Percentiles rank a stretch among this genome's conserved stretches.
phyloP scores from a whole-genome alignment of 2,329 filamentous ascomycete species.

The Annulohypoxylon truncatum region DNA sequence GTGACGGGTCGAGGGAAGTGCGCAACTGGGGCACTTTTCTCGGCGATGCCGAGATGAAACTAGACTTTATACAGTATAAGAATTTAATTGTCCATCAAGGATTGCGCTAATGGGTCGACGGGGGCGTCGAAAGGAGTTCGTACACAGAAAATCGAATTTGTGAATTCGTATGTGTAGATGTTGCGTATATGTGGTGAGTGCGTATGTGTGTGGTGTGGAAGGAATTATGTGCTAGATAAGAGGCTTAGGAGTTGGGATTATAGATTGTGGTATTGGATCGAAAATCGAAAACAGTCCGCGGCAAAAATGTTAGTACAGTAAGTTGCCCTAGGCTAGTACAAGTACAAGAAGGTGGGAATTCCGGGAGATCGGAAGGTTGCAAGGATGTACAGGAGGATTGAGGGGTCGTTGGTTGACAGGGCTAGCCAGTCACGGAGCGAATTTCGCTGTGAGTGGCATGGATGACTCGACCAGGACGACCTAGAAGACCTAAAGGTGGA shows the following conservation, averaged over 20 bases:
- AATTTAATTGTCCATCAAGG: slow-evolving; percentile 2
- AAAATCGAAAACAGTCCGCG: slow-evolving; percentile 40
- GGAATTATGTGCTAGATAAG: slow-evolving; percentile 27
- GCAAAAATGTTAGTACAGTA: slow-evolving; percentile 41
- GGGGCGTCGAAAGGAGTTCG: slow-evolving; percentile 6
- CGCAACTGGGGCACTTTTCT: slow-evolving; percentile 18
- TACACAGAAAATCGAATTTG: slow-evolving; percentile 11
- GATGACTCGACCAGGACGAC: slow-evolving; percentile 30
- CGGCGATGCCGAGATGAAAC: slow-evolving; percentile 26
- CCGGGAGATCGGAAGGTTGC: slow-evolving; percentile 50
- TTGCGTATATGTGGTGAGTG: background rate
- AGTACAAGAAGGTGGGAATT: slow-evolving; percentile 44
- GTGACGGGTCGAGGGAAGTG: slow-evolving; percentile 23
- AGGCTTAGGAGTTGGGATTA: slow-evolving; percentile 23
- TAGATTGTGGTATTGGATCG: slow-evolving; percentile 27
- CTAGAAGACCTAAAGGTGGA: background rate
- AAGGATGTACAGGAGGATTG: slow-evolving; percentile 40
- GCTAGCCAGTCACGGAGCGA: slow-evolving; percentile 36
- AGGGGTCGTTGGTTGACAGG: slow-evolving; percentile 40
- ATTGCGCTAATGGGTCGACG: slow-evolving; percentile 3
- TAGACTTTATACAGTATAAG: slow-evolving; percentile 2
- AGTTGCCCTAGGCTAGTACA: slow-evolving; percentile 36
- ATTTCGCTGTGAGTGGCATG: slow-evolving; percentile 22
- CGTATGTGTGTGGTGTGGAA: slow-evolving; percentile 17
- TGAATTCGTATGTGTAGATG: slow-evolving; percentile 7